Percentiles rank a stretch among this genome's conserved stretches.
Conservation (phyloP, 2,329 filamentous ascomycete species). For the Hortaea sp. region DNA sequence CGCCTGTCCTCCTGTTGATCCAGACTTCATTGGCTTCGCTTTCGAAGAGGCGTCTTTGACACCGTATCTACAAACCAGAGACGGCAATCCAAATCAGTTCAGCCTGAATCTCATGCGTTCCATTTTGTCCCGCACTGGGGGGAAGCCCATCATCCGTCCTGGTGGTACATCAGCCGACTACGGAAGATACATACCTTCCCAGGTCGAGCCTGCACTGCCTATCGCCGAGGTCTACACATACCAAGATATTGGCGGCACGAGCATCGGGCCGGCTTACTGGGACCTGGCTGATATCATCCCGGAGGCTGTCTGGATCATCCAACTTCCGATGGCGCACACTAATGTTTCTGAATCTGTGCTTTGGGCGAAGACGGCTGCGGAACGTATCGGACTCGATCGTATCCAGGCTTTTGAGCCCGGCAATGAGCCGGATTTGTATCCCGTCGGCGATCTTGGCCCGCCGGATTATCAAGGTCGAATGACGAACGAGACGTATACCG, state of each 20-base stretch:
- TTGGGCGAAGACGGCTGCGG: not conserved
- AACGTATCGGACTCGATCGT: not conserved
- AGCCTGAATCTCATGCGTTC: not conserved
- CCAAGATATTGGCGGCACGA: not conserved
- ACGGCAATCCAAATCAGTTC: not conserved
- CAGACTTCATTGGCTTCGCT: slow-evolving; percentile 1
- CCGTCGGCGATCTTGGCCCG: not conserved
- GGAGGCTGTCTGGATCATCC: not conserved
- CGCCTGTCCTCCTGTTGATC: not conserved
- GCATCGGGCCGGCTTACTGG: not conserved
- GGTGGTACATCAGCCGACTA: not conserved
- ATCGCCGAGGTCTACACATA: not conserved
- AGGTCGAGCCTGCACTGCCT: not conserved
- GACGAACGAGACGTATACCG: not conserved
- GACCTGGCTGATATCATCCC: not conserved
- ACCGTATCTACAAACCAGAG: not conserved
- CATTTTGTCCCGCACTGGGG: not conserved
- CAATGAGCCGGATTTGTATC: not conserved
- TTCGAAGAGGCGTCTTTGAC: slow-evolving; percentile 1
- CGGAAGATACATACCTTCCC: not conserved
- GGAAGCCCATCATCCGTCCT: not conserved
- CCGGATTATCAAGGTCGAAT: not conserved
- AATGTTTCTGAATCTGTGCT: slow-evolving; percentile 1
- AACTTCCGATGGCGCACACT: not conserved
- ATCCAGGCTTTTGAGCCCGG: slow-evolving; percentile 1